phyloP scores from a whole-genome alignment of 257 asterid species.

The Salvia miltiorrhiza region DNA sequence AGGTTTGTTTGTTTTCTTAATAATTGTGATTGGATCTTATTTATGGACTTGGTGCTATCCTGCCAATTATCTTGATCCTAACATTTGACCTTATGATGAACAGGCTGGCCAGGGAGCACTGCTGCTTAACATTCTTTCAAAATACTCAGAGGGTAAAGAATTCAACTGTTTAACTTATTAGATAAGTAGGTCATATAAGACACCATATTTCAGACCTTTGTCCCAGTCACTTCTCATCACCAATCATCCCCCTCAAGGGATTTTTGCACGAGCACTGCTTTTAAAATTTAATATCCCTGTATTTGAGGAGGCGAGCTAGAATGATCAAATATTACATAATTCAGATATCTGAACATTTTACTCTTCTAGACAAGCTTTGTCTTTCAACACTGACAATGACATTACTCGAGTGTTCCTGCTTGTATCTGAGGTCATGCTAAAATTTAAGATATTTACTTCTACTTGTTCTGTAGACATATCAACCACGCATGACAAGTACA shows the following conservation, averaged over 20 bases:
- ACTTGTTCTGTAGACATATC: not conserved
- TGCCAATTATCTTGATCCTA: slow-evolving; percentile 4
- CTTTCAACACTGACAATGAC: not conserved
- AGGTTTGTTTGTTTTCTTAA: slow-evolving; percentile 39
- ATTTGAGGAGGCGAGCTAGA: not conserved
- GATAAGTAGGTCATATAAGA: not conserved
- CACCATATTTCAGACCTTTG: not conserved
- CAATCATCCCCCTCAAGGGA: not conserved
- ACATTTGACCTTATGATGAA: slow-evolving; percentile 14
- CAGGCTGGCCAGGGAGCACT: slow-evolving; percentile 99
- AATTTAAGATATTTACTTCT: not conserved
- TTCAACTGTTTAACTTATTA: not conserved
- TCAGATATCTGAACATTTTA: not conserved
- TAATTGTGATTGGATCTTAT: not conserved
- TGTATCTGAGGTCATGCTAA: slow-evolving; percentile 2
- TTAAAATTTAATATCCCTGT: not conserved
- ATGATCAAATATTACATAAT: not conserved
- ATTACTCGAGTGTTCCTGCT: not conserved
- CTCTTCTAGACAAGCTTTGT: not conserved
- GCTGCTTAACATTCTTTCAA: slow-evolving; percentile 85
- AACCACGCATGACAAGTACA: not conserved
- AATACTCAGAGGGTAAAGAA: slow-evolving; percentile 73
- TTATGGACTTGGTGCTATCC: not conserved
- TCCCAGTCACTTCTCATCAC: not conserved
- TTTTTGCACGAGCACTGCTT: not conserved